Evolutionary conservation across 1,284 basidiomycete genomes (phyloP), one percentile per base, ranked within the genome.

Genomic region (Heterobasidion occidentale): DNA sequence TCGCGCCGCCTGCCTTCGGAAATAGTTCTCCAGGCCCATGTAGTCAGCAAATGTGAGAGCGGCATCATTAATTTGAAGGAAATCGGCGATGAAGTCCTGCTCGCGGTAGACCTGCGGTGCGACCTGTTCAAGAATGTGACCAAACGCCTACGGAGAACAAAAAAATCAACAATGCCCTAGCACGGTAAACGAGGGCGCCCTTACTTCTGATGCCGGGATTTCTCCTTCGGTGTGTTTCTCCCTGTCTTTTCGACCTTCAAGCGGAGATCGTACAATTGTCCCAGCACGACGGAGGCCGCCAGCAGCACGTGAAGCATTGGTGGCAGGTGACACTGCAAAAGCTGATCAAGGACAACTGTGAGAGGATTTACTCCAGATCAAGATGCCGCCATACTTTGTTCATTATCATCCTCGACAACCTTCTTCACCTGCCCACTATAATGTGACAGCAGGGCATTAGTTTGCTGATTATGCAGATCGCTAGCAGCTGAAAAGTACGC

Each of bases 11-110:
- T 97, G 90, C 44, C 95, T 79, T 27, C 92, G 80, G 76, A 98
- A 98, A 72, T 97, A 98, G 56, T 87, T 91, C 68, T 98, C 96
- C 59, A 99, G 74, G 51, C 88, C 86, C 84, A 94, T 92, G 65
- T 97, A 95, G 71, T 98, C 96, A 9, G 96, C 96, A 70, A 94
- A 99, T 0, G 96, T 98, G 17, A 92, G 78, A 27, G 85, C 85
- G 48, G 86, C 83, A 65, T 96, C 92, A 61, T 90, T 88, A 67
- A 97, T 90, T 67, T 96, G 94, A 48, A 99, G 74, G 68, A 98
- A 94, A 63, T 95, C 91, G 9, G 87, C 82, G 60, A 98, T 86
- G 71, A 98, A 98, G 15, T 86, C 85, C 66, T 91, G 86, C 71
- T 99, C 96, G 9, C 81, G 81, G 57, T 87, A 84, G 14, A 98